A percentile compares a stretch with the other conserved stretches of the same genome.
Conservation (phyloP, 495 filamentous ascomycete genomes). For the Astrothelium macrocarpum region DNA sequence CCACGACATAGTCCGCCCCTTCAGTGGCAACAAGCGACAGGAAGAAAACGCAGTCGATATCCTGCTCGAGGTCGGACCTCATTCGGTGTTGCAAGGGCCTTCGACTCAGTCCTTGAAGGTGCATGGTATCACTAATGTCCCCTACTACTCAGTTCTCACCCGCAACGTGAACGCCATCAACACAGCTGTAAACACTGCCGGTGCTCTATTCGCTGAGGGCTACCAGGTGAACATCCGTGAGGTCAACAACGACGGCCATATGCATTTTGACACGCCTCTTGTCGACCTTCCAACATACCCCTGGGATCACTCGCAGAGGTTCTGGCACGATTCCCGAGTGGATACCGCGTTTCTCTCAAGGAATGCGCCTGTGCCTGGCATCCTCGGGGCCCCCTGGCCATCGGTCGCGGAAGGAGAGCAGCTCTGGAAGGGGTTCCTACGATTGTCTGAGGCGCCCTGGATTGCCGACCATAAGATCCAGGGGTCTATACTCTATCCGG, state of each 20-base stretch:
- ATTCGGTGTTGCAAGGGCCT: slow-evolving; percentile 8
- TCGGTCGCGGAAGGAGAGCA: slow-evolving; percentile 41
- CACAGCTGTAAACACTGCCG: neutral
- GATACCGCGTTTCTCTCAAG: slow-evolving; percentile 39
- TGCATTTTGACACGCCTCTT: neutral
- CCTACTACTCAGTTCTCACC: neutral
- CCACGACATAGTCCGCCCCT: neutral
- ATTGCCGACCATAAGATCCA: slow-evolving; percentile 36
- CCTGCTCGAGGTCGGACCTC: slow-evolving; percentile 14
- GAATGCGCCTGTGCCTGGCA: slow-evolving; percentile 39
- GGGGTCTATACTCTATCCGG: neutral
- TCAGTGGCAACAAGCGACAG: neutral
- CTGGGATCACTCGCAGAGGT: neutral
- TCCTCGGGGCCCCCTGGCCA: slow-evolving; percentile 42
- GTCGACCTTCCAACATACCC: neutral
- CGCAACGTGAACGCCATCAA: neutral
- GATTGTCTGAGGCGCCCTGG: slow-evolving; percentile 44
- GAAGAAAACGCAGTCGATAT: neutral
- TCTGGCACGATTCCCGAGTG: slow-evolving; percentile 23
- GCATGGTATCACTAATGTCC: neutral
- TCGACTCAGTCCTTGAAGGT: neutral
- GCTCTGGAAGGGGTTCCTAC: slow-evolving; percentile 46
- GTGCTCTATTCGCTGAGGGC: neutral
- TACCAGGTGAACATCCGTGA: neutral
- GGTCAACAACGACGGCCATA: neutral